A percentile compares a stretch with the other conserved stretches of the same genome.
These are phyloP conservation scores for Blepharisma japonicum DNA, from an alignment of 73 alveolate species.

Conservation along the genomic window DNA sequence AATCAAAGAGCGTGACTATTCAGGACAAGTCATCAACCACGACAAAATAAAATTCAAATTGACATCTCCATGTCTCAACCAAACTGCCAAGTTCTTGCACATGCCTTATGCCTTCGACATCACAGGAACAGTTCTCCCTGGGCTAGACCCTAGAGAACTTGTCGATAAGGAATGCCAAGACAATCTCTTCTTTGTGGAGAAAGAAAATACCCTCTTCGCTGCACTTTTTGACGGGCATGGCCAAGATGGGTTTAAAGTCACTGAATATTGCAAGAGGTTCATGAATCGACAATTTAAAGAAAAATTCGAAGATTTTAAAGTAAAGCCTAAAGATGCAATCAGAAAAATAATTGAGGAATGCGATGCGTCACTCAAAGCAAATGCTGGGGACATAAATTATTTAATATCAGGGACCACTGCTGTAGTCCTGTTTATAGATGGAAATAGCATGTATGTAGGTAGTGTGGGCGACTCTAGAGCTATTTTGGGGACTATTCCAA, in stretches of 20 bases:
- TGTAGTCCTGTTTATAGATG: neutral
- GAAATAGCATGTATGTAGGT: constrained; percentile 6
- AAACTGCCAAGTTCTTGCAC: neutral
- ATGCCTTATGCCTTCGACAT: neutral
- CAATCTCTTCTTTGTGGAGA: neutral
- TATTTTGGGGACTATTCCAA: neutral
- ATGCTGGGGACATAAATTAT: neutral
- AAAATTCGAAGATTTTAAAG: neutral
- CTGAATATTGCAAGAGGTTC: neutral
- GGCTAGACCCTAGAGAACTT: constrained; percentile 22
- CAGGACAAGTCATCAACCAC: neutral
- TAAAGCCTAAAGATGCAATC: neutral
- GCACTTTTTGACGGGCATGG: constrained; percentile 37
- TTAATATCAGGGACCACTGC: constrained; percentile 30
- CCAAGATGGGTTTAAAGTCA: constrained; percentile 20
- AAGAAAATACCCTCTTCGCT: neutral
- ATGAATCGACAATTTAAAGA: neutral
- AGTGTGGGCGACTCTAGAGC: constrained; percentile 25
- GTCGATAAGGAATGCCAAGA: constrained; percentile 31
- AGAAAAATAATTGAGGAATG: neutral
- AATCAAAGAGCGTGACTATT: constrained; percentile 26
- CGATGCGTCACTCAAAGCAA: neutral
- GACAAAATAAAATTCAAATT: neutral
- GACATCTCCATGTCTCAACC: neutral
- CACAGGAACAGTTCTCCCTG: constrained; percentile 15